phyloP scores from a whole-genome alignment of 2,329 filamentous ascomycete species.

The Ophidiomyces ophidiicola region DNA sequence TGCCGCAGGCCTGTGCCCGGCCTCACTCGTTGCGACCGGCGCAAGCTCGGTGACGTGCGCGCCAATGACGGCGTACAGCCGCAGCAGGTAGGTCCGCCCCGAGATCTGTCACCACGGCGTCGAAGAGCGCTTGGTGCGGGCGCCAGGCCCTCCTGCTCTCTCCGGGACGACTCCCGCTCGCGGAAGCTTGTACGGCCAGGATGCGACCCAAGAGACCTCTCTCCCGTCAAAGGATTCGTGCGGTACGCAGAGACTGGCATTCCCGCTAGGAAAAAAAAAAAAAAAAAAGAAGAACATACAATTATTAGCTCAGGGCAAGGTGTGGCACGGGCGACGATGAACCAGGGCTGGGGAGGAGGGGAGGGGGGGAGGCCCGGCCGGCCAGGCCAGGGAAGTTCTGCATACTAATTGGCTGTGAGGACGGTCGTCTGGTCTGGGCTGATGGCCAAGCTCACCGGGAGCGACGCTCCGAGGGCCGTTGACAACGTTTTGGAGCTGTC shows the following conservation, averaged over 20 bases:
- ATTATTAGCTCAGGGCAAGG: too few relatives aligned
- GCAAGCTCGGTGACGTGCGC: constrained; percentile 33
- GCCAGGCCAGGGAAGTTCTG: too few relatives aligned
- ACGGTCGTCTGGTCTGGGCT: constrained; percentile 10
- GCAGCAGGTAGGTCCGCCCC: constrained; percentile 49
- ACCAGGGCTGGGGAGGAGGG: too few relatives aligned
- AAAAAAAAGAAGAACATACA: neutral
- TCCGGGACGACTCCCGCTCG: constrained; percentile 25
- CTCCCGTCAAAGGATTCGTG: constrained; percentile 7
- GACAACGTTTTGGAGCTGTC: constrained; percentile 9
- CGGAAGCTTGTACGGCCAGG: constrained; percentile 26
- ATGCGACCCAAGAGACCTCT: constrained; percentile 2
- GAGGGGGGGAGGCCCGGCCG: too few relatives aligned
- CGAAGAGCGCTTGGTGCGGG: constrained; percentile 48
- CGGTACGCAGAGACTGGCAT: constrained; percentile 11
- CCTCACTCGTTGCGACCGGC: constrained; percentile 27
- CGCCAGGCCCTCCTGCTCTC: constrained; percentile 45
- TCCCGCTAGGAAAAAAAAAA: constrained; percentile 9
- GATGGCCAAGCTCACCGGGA: constrained; percentile 10
- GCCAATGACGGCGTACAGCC: constrained; percentile 40
- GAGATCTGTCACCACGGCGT: constrained; percentile 51
- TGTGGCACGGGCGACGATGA: too few relatives aligned
- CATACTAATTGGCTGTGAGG: constrained; percentile 15
- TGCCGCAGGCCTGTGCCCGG: constrained; percentile 51
- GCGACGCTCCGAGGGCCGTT: constrained; percentile 5